Evolutionary conservation across 108 stramenopile species (phyloP), one percentile per base, ranked within the genome.

Genomic region (Cyclotella choctawhatcheeana): DNA sequence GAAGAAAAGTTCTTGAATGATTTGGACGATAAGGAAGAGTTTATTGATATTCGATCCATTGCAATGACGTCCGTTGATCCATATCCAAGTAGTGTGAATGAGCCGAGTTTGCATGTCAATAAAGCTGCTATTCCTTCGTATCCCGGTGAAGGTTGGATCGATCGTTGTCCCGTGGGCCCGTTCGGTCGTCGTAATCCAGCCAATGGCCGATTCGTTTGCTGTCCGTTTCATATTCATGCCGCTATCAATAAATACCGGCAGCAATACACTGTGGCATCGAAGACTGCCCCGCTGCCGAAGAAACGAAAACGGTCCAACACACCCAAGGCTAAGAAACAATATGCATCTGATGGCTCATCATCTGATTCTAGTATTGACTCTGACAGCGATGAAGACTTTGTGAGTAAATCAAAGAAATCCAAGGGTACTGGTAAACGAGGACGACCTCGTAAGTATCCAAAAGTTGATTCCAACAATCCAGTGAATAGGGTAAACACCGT

Each of bases 1-100:
- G 89, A 91, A 24, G 88, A 85, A 37, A 73, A 76, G 8, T 69
- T 91, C n/a, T 75, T 76, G 60, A 71, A 69, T 64, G 56, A 53
- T 30, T 20, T n/a, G 21, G n/a, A 44, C 17, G 74, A 63, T n/a
- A 54, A 69, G 8, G 77, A 79, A 25, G 48, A 52, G 24, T 81
- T 70, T 30, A 60, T 81, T 13, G 60, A 74, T 58, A 12, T 50
- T 25, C 58, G 69, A 22, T 82, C 76, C 18, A 26, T 58, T 12
- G 67, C 45, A 14, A 74, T 74, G 64, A 1, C 67, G 7, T 27
- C 34, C 43, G 65, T 64, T 30, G 77, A 59, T 20, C 37, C 58
- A 40, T 67, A 82, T n/a, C n/a, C n/a, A n/a, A 51, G 18, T 67
- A 24, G 66, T 12, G 63, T 52, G 20, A 10, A 67, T 12, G 12